These are phyloP conservation scores for Tricholomella constricta DNA, from an alignment of 768 basidiomycete genomes.

Conservation along the genomic window DNA sequence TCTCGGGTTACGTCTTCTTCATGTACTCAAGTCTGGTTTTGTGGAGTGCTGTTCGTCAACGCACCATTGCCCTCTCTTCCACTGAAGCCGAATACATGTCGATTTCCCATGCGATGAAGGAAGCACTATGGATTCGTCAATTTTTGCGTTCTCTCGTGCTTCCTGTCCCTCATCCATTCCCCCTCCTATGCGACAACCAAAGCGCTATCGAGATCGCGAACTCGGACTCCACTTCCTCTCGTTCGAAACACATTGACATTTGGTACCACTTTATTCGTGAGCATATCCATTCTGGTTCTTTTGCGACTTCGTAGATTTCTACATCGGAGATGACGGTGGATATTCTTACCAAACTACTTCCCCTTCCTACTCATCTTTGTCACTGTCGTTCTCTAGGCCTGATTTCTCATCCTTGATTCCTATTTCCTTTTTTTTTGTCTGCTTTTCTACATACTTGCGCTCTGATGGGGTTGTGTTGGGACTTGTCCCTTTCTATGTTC, in stretches of 20 bases:
- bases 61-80: too few relatives aligned
- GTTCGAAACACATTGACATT: slow-evolving; percentile 23
- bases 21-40: neutral
- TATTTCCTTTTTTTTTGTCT: neutral
- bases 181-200: slow-evolving; percentile 25
- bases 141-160: too few relatives aligned
- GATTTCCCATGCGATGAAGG: neutral
- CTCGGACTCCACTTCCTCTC: slow-evolving; percentile 24
- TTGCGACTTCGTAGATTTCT: too few relatives aligned
- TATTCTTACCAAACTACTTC: too few relatives aligned
- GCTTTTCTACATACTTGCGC: neutral
- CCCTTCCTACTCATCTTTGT: slow-evolving; percentile 16
- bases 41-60: too few relatives aligned
- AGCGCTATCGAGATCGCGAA: too few relatives aligned
- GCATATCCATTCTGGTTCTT: too few relatives aligned
- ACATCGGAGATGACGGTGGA: too few relatives aligned
- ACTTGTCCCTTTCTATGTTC: too few relatives aligned
- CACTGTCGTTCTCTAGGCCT: slow-evolving; percentile 17
- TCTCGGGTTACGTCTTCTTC: neutral
- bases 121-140: too few relatives aligned
- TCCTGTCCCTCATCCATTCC: slow-evolving; percentile 16
- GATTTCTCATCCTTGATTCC: neutral
- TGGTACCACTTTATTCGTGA: too few relatives aligned
- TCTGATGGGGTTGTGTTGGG: too few relatives aligned
- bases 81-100: neutral